Base-by-base conservation (phyloP, 2,329 filamentous ascomycete species). In the Fusarium albidum region DNA sequence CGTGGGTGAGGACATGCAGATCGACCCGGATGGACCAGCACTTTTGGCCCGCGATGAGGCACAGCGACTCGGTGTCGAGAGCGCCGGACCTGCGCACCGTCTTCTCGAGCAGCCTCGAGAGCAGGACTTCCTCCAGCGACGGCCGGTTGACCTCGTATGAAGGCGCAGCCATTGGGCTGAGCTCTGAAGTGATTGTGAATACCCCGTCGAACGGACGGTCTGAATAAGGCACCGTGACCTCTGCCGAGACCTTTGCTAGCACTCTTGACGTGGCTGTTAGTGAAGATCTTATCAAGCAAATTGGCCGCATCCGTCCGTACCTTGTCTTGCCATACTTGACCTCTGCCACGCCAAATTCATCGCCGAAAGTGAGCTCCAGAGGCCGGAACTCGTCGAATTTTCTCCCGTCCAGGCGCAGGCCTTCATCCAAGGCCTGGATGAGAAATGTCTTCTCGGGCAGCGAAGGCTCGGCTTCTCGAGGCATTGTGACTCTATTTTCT, bases 161-260 rank as follows among this genome's bases (percentile, higher is more conserved):
- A 12, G 95, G 92, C 39, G 92, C 92, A 25, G 91, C 89, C 88
- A 98, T 96, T 41, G 94, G 92, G 58, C 90, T 92, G 67, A 99
- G 85, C 73, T 98, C 95, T 49, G 93, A 90, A 47, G 88, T 84
- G 70, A 98, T 97, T 65, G 88, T 92, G 79, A 98, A 98, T 73
- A 96, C 84, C 72, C 95, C 95, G 72, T 98, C 95, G 71, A 96
- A 96, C 54, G 93, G 94, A 59, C 94, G 89, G 75, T 98, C 94
- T 46, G 89, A 75, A 70, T 89, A 91, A 35, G 95, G 94, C 32
- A 90, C 86, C 10, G 90, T 90, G 57, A 98, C 90, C 76, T 96
- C 91, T 59, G 92, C 90, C 3, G 92, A 94, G 54, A 96, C 89
- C 57, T 91, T 90, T 49, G 89, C 92, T 55, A 96, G 79, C 52